phyloP scores from a whole-genome alignment of 2,329 filamentous ascomycete genomes.

The Aspergillus neoniger region DNA sequence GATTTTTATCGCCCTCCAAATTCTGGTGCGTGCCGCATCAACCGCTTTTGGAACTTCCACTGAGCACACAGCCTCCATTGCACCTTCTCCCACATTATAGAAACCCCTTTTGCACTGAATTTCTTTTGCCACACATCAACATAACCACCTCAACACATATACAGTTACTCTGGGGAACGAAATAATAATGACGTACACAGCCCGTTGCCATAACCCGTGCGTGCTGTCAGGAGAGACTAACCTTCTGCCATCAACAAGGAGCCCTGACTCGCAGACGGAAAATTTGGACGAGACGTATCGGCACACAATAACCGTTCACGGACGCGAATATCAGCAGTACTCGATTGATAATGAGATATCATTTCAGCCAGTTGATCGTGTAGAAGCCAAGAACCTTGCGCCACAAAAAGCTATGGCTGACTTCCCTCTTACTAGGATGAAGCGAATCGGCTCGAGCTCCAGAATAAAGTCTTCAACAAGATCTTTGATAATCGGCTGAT shows the following conservation, averaged over 20 bases:
- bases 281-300: slow-evolving; percentile 60
- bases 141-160: slow-evolving; percentile 5
- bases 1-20: slow-evolving; percentile 18
- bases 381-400: slow-evolving; percentile 36
- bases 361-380: slow-evolving; percentile 71
- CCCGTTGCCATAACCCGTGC: slow-evolving; percentile 13
- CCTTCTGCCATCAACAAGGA: slow-evolving; percentile 32
- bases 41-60: slow-evolving; percentile 28
- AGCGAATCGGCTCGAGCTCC: slow-evolving; percentile 62
- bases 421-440: slow-evolving; percentile 60
- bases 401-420: slow-evolving; percentile 8
- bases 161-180: slow-evolving; percentile 5
- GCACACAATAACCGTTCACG: slow-evolving; percentile 62
- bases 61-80: slow-evolving; percentile 22
- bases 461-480: slow-evolving; percentile 63
- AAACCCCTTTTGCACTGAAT: slow-evolving; percentile 10
- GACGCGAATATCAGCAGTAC: slow-evolving; percentile 68
- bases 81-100: slow-evolving; percentile 15
- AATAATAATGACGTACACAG: slow-evolving; percentile 35
- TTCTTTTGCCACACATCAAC: background rate
- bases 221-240: slow-evolving; percentile 28
- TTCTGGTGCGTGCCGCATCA: slow-evolving; percentile 25
- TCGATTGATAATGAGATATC: slow-evolving; percentile 66
- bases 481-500: slow-evolving; percentile 69
- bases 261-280: slow-evolving; percentile 49